Conservation (phyloP, 2,329 filamentous ascomycete species). For the Aureobasidium leucospermi region DNA sequence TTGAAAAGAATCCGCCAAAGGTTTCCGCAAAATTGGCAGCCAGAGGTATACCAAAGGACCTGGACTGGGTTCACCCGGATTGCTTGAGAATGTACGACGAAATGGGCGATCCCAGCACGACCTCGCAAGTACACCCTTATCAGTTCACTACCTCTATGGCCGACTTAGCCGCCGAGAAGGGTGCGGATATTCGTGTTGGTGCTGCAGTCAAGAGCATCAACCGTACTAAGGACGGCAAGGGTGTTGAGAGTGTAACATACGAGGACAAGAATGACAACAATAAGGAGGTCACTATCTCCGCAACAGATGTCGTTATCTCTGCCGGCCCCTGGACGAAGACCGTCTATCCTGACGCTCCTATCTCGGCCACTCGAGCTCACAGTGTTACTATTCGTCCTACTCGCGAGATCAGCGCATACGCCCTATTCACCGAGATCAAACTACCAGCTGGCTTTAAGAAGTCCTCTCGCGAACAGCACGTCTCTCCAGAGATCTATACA, state of each 20-base stretch:
- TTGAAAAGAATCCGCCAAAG: conserved; percentile 48
- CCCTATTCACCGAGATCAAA: conserved; percentile 79
- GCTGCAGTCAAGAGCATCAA: conserved; percentile 60
- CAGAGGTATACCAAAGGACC: conserved; percentile 62
- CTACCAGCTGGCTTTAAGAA: conserved; percentile 55
- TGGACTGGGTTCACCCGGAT: conserved; percentile 75
- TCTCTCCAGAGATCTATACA: conserved; percentile 89
- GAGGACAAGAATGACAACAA: conserved; percentile 44
- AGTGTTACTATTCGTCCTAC: conserved; percentile 54
- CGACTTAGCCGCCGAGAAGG: conserved; percentile 58
- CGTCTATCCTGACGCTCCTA: conserved; percentile 49
- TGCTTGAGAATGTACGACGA: conserved; percentile 64
- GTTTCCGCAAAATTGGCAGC: conserved; percentile 46
- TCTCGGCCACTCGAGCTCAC: conserved; percentile 54
- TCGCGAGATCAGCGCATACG: conserved; percentile 60
- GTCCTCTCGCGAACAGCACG: conserved; percentile 47
- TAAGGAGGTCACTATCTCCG: conserved; percentile 41
- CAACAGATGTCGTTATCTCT: conserved; percentile 51
- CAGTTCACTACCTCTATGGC: conserved; percentile 85
- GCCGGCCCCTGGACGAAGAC: conserved; percentile 56
- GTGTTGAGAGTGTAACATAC: conserved; percentile 58
- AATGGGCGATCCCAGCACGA: conserved; percentile 76
- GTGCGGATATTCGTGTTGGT: conserved; percentile 55
- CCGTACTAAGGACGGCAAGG: conserved; percentile 36
- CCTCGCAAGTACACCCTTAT: conserved; percentile 88